phyloP scores from a whole-genome alignment of 495 filamentous ascomycete species.

The Talaromyces adpressus region DNA sequence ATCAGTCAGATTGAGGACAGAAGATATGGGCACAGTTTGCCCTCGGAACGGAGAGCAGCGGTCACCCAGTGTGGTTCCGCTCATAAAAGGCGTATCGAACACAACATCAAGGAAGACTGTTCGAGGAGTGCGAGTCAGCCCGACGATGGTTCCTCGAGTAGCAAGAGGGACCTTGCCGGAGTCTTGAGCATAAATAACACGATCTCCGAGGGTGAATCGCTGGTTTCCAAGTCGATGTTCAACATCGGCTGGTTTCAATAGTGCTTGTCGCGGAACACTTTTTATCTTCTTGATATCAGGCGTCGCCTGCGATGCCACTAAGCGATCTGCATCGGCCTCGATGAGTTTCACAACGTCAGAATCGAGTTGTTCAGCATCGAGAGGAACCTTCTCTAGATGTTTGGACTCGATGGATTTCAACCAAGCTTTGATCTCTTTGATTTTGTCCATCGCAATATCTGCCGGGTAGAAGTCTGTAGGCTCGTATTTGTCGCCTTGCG shows the following conservation, averaged over 20 bases:
- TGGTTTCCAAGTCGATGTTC: conserved; percentile 86
- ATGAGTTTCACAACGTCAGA: conserved; percentile 79
- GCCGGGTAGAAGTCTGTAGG: conserved; percentile 84
- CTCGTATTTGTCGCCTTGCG: conserved; percentile 63
- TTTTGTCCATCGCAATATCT: conserved; percentile 52
- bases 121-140: conserved; percentile 77
- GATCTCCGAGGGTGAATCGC: conserved; percentile 77
- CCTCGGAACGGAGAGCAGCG: conserved; percentile 95
- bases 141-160: conserved; percentile 83
- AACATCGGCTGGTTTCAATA: conserved; percentile 86
- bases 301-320: conserved; percentile 43
- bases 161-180: conserved; percentile 94
- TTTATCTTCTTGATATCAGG: conserved; percentile 53
- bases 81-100: conserved; percentile 94
- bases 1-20: conserved; percentile 80
- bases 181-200: conserved; percentile 86
- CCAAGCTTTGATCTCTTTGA: conserved; percentile 83
- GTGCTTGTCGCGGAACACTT: conserved; percentile 73
- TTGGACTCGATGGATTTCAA: conserved; percentile 83
- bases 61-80: conserved; percentile 79
- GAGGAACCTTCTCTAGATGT: conserved; percentile 84
- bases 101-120: conserved; percentile 82
- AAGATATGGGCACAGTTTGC: conserved; percentile 75
- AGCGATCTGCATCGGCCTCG: conserved; percentile 63
- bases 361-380: conserved; percentile 93